phyloP scores from a whole-genome alignment of 345 rosid genomes.

The Sisymbrium irio region DNA sequence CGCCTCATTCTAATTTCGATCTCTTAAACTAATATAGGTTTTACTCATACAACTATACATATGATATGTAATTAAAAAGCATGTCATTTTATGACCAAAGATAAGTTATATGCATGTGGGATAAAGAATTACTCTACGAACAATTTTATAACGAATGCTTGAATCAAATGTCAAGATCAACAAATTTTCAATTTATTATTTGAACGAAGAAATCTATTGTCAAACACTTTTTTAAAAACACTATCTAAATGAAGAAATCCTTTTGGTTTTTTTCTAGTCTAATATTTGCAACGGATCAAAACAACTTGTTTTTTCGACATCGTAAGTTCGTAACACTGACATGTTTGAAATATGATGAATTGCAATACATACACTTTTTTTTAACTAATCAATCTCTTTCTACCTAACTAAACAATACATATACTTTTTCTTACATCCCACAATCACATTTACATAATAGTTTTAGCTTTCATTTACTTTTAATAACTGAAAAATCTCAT shows the following conservation, averaged over 20 bases:
- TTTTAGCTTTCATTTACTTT: background rate
- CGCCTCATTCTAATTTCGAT: background rate
- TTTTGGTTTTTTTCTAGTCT: background rate
- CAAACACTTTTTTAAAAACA: background rate
- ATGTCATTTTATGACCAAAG: background rate
- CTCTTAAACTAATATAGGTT: background rate
- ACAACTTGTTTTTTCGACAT: background rate
- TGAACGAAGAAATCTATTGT: too few species aligned
- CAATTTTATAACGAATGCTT: background rate
- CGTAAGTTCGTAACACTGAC: background rate
- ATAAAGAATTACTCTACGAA: background rate
- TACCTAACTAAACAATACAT: background rate
- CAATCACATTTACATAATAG: background rate
- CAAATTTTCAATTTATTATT: background rate
- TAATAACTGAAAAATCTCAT: background rate
- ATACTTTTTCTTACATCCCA: background rate
- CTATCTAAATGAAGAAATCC: background rate
- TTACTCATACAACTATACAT: background rate
- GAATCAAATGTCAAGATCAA: background rate
- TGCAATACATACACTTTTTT: background rate
- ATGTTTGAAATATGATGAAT: background rate
- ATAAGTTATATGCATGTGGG: background rate
- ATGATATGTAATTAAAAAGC: background rate
- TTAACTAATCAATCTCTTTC: background rate
- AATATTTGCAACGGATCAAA: background rate